Evolutionary conservation across 345 rosid species (phyloP).

Genomic region (sweet orange (Citrus sinensis)): DNA sequence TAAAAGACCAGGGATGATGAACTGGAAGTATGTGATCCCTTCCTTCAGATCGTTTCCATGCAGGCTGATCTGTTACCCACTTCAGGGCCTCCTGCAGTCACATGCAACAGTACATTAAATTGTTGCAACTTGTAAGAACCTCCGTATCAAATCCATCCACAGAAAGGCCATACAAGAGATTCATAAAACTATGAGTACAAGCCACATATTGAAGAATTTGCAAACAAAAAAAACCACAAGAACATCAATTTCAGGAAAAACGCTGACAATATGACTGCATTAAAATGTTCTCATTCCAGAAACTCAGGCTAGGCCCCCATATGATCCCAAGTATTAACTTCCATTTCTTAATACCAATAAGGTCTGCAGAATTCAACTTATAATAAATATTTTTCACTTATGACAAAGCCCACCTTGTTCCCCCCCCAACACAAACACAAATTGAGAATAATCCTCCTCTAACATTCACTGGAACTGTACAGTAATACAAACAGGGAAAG

Average conservation of each 20-base stretch:
- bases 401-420: not conserved
- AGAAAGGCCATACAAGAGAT: not conserved
- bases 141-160: not conserved
- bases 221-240: not conserved
- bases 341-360: not conserved
- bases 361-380: not conserved
- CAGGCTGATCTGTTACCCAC: constrained; percentile 98
- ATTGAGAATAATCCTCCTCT: not conserved
- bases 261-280: not conserved
- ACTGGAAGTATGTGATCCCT: constrained; percentile 96
- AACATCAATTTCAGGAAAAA: not conserved
- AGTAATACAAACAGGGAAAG: not conserved
- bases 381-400: not conserved
- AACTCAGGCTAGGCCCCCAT: not conserved
- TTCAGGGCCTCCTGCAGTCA: constrained; percentile 72
- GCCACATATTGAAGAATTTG: not conserved
- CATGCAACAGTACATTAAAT: not conserved
- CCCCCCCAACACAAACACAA: not conserved
- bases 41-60: constrained; percentile 88
- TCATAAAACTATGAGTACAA: not conserved
- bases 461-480: not conserved
- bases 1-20: constrained; percentile 99
- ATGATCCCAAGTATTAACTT: not conserved
- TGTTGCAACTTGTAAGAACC: not conserved
- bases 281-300: not conserved